Conservation (phyloP, 176 grass and related monocot genomes). For the Phyllostachys edulis region DNA sequence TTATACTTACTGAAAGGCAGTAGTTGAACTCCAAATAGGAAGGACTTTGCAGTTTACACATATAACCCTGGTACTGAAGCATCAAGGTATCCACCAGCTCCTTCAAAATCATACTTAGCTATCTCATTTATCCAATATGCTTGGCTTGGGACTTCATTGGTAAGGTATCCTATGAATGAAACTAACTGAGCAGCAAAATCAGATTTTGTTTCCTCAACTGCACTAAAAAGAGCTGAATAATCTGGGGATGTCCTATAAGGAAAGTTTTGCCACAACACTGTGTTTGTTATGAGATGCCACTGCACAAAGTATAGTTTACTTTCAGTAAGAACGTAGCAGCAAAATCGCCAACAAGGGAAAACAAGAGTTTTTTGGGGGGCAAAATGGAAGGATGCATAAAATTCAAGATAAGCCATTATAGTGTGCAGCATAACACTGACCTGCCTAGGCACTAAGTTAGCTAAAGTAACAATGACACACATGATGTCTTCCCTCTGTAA, state of each 20-base stretch:
- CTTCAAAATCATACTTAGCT: too few species aligned
- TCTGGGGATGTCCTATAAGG: constrained; percentile 45
- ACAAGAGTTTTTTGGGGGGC: background rate
- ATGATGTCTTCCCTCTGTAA: constrained; percentile 73
- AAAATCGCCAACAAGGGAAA: constrained; percentile 15
- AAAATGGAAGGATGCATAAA: constrained; percentile 28
- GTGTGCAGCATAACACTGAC: constrained; percentile 20
- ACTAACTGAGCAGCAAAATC: constrained; percentile 84
- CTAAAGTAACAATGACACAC: constrained; percentile 75
- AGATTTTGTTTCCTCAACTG: constrained; percentile 44
- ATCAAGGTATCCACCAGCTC: too few species aligned
- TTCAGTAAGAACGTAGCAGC: constrained; percentile 16
- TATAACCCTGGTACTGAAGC: too few species aligned
- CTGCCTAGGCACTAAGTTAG: too few species aligned
- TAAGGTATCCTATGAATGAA: constrained; percentile 67
- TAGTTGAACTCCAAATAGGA: too few species aligned
- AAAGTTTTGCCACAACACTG: constrained; percentile 92
- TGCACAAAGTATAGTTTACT: constrained; percentile 42
- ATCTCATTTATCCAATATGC: constrained; percentile 89
- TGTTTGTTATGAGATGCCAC: constrained; percentile 85
- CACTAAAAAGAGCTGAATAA: constrained; percentile 67
- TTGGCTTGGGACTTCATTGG: constrained; percentile 65
- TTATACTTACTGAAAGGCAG: too few species aligned
- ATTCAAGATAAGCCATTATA: constrained; percentile 18
- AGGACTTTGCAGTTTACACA: too few species aligned